Evolutionary conservation across 306 rosid species (phyloP).

Genomic region (Mucuna pruriens): DNA sequence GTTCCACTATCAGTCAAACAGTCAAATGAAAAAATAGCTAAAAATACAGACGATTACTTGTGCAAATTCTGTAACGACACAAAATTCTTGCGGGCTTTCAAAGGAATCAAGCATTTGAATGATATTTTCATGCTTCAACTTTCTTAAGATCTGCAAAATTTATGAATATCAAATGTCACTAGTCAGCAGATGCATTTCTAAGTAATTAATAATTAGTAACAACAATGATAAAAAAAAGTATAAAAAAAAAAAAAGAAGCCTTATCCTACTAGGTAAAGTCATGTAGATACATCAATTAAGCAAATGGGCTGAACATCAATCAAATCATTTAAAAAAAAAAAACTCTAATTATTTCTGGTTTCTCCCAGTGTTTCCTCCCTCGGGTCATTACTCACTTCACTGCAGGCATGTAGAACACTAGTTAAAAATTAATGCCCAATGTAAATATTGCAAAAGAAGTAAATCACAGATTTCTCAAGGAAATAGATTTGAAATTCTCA

Average conservation of each 20-base stretch:
- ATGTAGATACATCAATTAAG: background rate
- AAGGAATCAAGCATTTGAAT: conserved; percentile 98
- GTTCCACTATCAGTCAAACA: background rate
- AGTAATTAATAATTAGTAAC: conserved; percentile 1
- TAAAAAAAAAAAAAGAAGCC: too few species aligned
- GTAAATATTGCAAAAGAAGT: background rate
- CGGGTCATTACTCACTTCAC: background rate
- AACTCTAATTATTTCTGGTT: background rate
- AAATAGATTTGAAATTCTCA: background rate
- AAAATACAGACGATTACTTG: conserved; percentile 63
- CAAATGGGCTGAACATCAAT: background rate
- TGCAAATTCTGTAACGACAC: conserved; percentile 97
- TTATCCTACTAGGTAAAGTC: background rate
- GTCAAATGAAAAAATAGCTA: conserved; percentile 27
- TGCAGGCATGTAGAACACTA: background rate
- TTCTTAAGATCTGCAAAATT: conserved; percentile 80
- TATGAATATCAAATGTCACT: conserved; percentile 10
- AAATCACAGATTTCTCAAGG: background rate
- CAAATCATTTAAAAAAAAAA: background rate
- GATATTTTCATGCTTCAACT: conserved; percentile 93
- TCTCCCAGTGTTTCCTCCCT: background rate
- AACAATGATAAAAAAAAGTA: background rate
- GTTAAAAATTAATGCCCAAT: background rate
- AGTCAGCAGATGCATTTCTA: conserved; percentile 18
- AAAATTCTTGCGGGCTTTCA: conserved; percentile 95